Percentiles rank a stretch among this genome's conserved stretches.
These are phyloP conservation scores for Plasmodium adleri DNA, from an alignment of 169 alveolate species.

Conservation along the genomic window DNA sequence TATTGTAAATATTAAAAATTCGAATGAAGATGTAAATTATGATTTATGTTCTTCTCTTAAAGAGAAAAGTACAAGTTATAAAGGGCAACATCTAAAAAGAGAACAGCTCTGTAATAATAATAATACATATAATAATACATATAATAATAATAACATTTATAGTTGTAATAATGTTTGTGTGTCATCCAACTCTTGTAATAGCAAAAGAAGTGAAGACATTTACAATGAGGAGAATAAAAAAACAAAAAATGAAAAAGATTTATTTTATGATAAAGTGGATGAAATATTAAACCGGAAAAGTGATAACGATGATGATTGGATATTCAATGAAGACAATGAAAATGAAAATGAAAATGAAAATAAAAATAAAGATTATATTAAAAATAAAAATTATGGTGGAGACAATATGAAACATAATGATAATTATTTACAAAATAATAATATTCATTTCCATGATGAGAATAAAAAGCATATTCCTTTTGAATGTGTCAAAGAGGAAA, in stretches of 20 bases:
- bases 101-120: no score
- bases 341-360: background rate
- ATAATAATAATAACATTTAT: no score
- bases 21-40: no score
- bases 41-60: no score
- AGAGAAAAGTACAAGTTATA: no score
- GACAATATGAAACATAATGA: background rate
- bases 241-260: constrained; percentile 6
- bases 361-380: background rate
- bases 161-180: no score
- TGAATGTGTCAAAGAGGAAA: background rate
- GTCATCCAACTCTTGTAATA: no score
- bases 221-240: no score
- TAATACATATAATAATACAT: no score
- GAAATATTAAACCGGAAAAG: constrained; percentile 21
- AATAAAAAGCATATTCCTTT: background rate
- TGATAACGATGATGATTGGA: constrained; percentile 32
- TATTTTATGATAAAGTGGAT: constrained; percentile 44
- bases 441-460: background rate
- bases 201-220: no score
- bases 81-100: no score
- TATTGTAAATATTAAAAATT: no score
- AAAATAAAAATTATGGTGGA: background rate
- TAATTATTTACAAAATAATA: background rate
- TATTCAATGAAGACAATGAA: constrained; percentile 13